phyloP scores from a whole-genome alignment of 1,284 basidiomycete genomes.

The Ceratobasidium sp. region DNA sequence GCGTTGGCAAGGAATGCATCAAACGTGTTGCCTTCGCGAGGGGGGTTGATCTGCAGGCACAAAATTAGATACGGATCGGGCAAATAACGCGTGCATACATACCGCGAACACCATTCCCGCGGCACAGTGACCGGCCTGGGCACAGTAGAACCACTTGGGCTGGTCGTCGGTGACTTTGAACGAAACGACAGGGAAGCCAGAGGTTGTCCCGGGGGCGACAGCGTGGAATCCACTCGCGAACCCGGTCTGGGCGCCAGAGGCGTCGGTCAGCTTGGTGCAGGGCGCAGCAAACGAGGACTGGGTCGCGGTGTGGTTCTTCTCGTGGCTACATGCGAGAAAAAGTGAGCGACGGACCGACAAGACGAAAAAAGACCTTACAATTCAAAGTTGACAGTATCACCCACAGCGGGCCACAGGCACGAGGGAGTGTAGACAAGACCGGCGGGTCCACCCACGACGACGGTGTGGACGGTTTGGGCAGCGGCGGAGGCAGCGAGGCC shows the following conservation, averaged over 20 bases:
- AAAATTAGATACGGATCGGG: slow-evolving; percentile 7
- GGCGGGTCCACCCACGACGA: slow-evolving; percentile 45
- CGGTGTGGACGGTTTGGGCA: slow-evolving; percentile 40
- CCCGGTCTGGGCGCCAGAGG: slow-evolving; percentile 36
- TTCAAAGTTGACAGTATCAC: slow-evolving; percentile 32
- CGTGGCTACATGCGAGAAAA: slow-evolving; percentile 43
- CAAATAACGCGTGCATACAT: neutral
- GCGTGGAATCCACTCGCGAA: slow-evolving; percentile 45
- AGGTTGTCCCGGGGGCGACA: slow-evolving; percentile 43
- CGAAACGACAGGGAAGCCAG: slow-evolving; percentile 47
- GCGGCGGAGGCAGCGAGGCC: slow-evolving; percentile 39
- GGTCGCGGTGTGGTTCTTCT: slow-evolving; percentile 49
- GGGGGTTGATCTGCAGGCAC: slow-evolving; percentile 48
- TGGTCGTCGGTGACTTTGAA: slow-evolving; percentile 48
- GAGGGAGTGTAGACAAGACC: slow-evolving; percentile 43
- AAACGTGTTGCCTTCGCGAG: slow-evolving; percentile 50
- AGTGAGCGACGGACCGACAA: slow-evolving; percentile 27
- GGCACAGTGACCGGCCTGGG: slow-evolving; percentile 47
- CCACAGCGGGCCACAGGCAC: slow-evolving; percentile 32
- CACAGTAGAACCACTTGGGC: slow-evolving; percentile 51
- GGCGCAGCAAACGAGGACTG: slow-evolving; percentile 50
- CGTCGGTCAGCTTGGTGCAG: slow-evolving; percentile 44
- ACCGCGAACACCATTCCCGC: slow-evolving; percentile 51
- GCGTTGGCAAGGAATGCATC: slow-evolving; percentile 48
- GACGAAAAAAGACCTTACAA: slow-evolving; percentile 10